Evolutionary conservation across 768 basidiomycete species (phyloP).

Genomic region (Mrakia gelida): DNA sequence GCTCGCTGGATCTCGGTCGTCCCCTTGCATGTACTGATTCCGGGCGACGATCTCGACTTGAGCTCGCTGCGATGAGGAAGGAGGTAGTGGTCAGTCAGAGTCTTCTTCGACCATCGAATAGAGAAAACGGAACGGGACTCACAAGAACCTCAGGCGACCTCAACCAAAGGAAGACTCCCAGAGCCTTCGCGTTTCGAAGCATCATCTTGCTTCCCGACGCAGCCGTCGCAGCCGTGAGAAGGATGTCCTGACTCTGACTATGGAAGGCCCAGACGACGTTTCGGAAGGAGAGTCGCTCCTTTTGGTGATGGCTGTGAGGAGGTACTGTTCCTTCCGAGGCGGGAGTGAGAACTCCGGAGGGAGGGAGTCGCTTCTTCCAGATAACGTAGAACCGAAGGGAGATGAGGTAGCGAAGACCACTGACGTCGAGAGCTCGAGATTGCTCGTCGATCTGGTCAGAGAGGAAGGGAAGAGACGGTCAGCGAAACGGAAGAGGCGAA

Average conservation of each 20-base stretch:
- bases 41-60: conserved; percentile 85
- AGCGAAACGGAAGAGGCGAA: neutral
- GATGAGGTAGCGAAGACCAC: conserved; percentile 87
- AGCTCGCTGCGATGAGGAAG: conserved; percentile 52
- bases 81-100: conserved; percentile 20
- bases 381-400: conserved; percentile 90
- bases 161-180: conserved; percentile 86
- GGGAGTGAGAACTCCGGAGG: conserved; percentile 45
- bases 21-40: conserved; percentile 85
- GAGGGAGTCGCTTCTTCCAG: conserved; percentile 52
- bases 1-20: conserved; percentile 77
- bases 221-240: conserved; percentile 63
- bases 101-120: neutral
- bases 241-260: conserved; percentile 84
- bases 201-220: conserved; percentile 80
- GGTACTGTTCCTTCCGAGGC: conserved; percentile 8
- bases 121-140: conserved; percentile 38
- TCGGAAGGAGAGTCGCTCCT: conserved; percentile 48
- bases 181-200: conserved; percentile 80
- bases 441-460: conserved; percentile 73
- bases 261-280: conserved; percentile 98
- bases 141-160: conserved; percentile 74
- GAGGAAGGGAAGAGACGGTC: neutral
- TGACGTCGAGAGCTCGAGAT: conserved; percentile 80
- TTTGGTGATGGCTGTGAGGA: conserved; percentile 16